Percentiles rank a stretch among this genome's conserved stretches.
phyloP scores from a whole-genome alignment of 2,329 filamentous ascomycete genomes.

The Dryadomyces quercus-mongolicae region DNA sequence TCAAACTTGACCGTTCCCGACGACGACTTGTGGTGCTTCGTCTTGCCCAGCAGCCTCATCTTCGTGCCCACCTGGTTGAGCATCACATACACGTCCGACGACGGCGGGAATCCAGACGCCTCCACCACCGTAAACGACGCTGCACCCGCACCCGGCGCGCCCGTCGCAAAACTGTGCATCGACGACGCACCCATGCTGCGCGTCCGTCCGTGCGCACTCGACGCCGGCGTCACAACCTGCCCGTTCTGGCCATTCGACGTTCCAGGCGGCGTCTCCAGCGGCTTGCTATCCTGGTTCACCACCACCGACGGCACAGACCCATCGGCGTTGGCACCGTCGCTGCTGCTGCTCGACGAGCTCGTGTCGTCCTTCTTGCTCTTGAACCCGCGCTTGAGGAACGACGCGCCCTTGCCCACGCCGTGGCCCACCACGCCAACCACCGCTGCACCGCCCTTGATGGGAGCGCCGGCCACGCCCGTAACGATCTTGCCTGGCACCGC shows the following conservation, averaged over 20 bases:
- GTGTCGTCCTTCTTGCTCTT: constrained; percentile 47
- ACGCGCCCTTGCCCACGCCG: constrained; percentile 77
- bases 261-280: constrained; percentile 19
- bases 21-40: constrained; percentile 71
- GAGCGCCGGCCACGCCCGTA: constrained; percentile 65
- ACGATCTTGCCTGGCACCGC: constrained; percentile 79
- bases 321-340: constrained; percentile 14
- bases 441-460: constrained; percentile 82
- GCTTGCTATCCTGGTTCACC: constrained; percentile 29
- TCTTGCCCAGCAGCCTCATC: constrained; percentile 78
- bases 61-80: constrained; percentile 57
- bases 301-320: constrained; percentile 14
- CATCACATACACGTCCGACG: constrained; percentile 66
- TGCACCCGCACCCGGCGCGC: constrained; percentile 51
- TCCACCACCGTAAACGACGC: constrained; percentile 72
- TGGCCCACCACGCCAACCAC: constrained; percentile 62
- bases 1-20: constrained; percentile 57
- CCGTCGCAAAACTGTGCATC: constrained; percentile 48
- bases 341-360: constrained; percentile 10
- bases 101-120: constrained; percentile 64
- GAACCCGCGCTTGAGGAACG: constrained; percentile 79
- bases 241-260: constrained; percentile 16
- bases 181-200: constrained; percentile 55
- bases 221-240: constrained; percentile 2
- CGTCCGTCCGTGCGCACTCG: constrained; percentile 32